Base-by-base conservation (phyloP, 257 asterid species). In the Verbena officinalis region DNA sequence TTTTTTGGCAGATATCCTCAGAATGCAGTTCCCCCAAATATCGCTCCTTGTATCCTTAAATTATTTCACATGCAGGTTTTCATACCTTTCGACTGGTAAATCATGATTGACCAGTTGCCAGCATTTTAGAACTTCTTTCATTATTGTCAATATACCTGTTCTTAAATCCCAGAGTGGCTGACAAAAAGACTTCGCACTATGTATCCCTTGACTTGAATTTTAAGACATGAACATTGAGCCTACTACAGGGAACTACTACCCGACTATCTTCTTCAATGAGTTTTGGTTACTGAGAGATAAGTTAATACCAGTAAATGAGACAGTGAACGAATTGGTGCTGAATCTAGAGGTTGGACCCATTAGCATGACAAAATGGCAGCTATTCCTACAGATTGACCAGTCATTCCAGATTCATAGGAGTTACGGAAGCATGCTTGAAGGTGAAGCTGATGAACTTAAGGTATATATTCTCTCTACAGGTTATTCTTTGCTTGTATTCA, bases 391-490 rank as follows among this genome's bases (percentile, higher is more conserved):
- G 88, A 88, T 93, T 66, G 99, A 93, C 72, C 99, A 93, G 67
- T 93, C 99, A 15, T 93, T 93, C 80, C 97, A 93, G 75, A 67
- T 93, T 75, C 99, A 93, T 72, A 85, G 90, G 73, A 91, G 59
- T 75, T 93, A 93, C 63, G 99, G 99, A 62, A 93, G 99, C 85
- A 93, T 93, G 99, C 83, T 88, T 10, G 99, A 93, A 66, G 99
- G 99, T 20, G 99, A 93, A 78, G 96, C 95, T 75, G 99, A 93
- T 84, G 95, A 86, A 82, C 97, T 93, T 44, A 93, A 93, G 97
- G 97, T 90, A 79, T 57, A 9, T 55, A 68, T 58, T 20, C 46
- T 31, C 19, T 53, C 23, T 46, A 27, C 9, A 14, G 40, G 23
- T 57, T 53, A 22, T 40, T 9, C 27, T 50, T 56, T 38, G 20